These are phyloP conservation scores for Vitis riparia DNA, from an alignment of 164 flowering plant genomes.

Conservation along the genomic window DNA sequence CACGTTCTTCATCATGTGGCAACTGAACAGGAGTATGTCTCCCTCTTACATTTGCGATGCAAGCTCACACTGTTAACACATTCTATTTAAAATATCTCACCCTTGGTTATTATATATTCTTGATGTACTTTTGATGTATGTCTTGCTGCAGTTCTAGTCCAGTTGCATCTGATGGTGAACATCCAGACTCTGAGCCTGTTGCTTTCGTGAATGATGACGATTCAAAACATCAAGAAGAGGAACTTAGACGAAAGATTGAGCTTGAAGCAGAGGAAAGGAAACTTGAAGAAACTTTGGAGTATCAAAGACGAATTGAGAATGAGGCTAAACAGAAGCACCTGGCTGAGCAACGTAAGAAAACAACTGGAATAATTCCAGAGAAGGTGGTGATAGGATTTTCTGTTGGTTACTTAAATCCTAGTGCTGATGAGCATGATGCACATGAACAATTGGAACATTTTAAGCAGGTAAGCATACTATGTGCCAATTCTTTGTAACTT, in stretches of 20 bases:
- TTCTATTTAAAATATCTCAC: background rate
- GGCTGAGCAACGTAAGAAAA: slow-evolving; percentile 75
- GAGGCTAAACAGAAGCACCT: slow-evolving; percentile 92
- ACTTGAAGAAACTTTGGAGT: slow-evolving; percentile 93
- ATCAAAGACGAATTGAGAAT: slow-evolving; percentile 85
- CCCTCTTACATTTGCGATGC: background rate
- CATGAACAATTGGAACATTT: slow-evolving; percentile 17
- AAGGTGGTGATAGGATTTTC: slow-evolving; percentile 22
- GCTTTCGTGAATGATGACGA: slow-evolving; percentile 35
- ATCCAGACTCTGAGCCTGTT: slow-evolving; percentile 31
- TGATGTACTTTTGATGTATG: slow-evolving; percentile 8
- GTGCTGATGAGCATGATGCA: slow-evolving; percentile 14
- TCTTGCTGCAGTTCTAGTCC: slow-evolving; percentile 43
- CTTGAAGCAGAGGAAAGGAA: slow-evolving; percentile 95
- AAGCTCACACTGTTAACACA: background rate
- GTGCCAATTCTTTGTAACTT: background rate
- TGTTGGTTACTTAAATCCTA: slow-evolving; percentile 11
- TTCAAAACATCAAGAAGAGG: slow-evolving; percentile 61
- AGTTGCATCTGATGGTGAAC: slow-evolving; percentile 46
- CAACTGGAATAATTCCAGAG: slow-evolving; percentile 25
- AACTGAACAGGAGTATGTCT: slow-evolving; percentile 46
- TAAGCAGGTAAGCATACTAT: slow-evolving; percentile 22
- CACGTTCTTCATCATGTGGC: slow-evolving; percentile 35
- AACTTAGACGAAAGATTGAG: slow-evolving; percentile 62
- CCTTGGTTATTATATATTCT: background rate